Evolutionary conservation across 208 protist species (phyloP), one percentile per base, ranked within the genome.

Genomic region (Angomonas ambiguus): DNA sequence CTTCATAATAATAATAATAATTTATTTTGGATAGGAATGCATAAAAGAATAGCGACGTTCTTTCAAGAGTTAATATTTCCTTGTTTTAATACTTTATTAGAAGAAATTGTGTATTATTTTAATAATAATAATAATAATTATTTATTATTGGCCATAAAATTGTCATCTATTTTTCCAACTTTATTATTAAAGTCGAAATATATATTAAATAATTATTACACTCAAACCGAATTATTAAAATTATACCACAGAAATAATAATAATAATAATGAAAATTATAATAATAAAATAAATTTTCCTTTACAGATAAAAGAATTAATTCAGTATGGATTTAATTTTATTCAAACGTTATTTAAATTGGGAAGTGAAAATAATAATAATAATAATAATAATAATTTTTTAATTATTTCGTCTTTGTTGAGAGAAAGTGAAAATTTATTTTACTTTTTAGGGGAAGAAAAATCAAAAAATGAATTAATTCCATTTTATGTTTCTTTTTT

Each of bases 201-300:
- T 16, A 45, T 45, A 16, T 45, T 45, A 45, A 16, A 45, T n/a
- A 45, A 45, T n/a, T 45, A 45, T 45, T 45, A n/a, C 16, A 45
- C 38, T 16, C 38, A 45, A 45, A 45, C 38, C 11, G 38, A 45
- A 45, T n/a, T 45, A n/a, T 16, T n/a, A 45, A 45, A 45, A 45
- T 45, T n/a, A n/a, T 45, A n/a, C 8, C 8, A 45, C 16, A n/a
- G 11, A 8, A 45, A 45, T 45, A 45, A 45, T 45, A 45, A 45
- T 45, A 45, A 45, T 45, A 45, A 45, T 45, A 45, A 45, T 45
- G n/a, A n/a, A n/a, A n/a, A n/a, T n/a, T n/a, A n/a, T n/a, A n/a
- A n/a, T n/a, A n/a, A n/a, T n/a, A n/a, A n/a, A n/a, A 45, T 45
- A 45, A 45, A 45, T 45, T 45, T 45, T 45, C 16, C 38, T 8